Conservation (phyloP, 768 basidiomycete genomes). For the Amanita rimosa region DNA sequence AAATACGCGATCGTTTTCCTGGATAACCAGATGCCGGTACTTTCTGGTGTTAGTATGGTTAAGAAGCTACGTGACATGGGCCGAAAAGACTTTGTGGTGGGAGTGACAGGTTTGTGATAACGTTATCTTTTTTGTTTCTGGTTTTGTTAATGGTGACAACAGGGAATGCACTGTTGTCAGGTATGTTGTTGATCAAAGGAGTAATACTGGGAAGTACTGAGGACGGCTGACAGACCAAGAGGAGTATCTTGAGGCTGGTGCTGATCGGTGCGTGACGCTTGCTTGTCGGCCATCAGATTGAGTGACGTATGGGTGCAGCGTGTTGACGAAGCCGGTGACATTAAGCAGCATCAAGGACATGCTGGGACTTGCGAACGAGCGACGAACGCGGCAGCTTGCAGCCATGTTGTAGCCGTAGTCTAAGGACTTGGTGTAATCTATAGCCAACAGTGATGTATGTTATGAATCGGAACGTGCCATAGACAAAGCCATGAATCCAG, state of each 20-base stretch:
- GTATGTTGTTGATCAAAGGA: slow-evolving; percentile 17
- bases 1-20: slow-evolving; percentile 39
- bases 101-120: slow-evolving; percentile 42
- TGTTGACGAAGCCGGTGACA: slow-evolving; percentile 73
- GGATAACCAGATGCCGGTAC: slow-evolving; percentile 77
- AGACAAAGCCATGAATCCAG: neutral
- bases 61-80: slow-evolving; percentile 52
- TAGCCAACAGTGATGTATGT: neutral
- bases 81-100: slow-evolving; percentile 70
- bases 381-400: slow-evolving; percentile 22
- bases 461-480: neutral
- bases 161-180: slow-evolving; percentile 36
- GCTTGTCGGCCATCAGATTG: slow-evolving; percentile 3
- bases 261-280: slow-evolving; percentile 45
- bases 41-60: slow-evolving; percentile 65
- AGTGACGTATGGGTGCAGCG: slow-evolving; percentile 24
- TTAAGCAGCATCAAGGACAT: slow-evolving; percentile 41
- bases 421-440: neutral
- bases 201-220: slow-evolving; percentile 3
- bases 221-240: slow-evolving; percentile 44
- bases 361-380: slow-evolving; percentile 32
- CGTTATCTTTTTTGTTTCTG: neutral
- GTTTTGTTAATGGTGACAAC: neutral
- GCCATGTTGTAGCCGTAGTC: neutral
- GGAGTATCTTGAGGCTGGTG: slow-evolving; percentile 68